Percentiles rank a stretch among this genome's conserved stretches.
Conservation (phyloP, 805 yeast species). For the Ogataea sp. region DNA sequence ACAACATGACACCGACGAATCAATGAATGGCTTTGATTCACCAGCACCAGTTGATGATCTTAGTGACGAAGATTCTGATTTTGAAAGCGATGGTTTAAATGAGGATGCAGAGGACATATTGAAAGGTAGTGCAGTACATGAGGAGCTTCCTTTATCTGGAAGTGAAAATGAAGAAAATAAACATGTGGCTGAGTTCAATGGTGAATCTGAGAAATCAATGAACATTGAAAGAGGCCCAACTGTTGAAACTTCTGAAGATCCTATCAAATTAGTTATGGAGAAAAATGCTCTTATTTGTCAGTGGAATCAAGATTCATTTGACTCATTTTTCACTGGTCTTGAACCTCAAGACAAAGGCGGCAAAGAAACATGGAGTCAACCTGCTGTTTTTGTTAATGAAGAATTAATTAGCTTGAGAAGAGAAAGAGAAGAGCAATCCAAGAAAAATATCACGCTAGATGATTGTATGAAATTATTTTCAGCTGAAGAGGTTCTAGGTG, state of each 20-base stretch:
- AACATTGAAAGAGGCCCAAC: not conserved
- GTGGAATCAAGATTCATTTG: conserved; percentile 46
- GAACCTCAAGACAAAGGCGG: conserved; percentile 39
- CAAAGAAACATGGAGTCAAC: conserved; percentile 47
- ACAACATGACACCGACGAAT: no score
- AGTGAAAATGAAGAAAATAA: conserved; percentile 1
- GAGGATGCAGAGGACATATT: no score
- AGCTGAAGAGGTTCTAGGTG: conserved; percentile 76
- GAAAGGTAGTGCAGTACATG: no score
- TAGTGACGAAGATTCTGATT: no score
- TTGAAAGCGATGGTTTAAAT: no score
- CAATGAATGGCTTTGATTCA: no score
- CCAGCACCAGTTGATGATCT: no score
- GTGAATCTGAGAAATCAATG: not conserved
- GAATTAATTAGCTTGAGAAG: conserved; percentile 43
- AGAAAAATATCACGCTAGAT: conserved; percentile 45
- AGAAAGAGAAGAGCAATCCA: conserved; percentile 19
- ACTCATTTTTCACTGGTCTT: conserved; percentile 43
- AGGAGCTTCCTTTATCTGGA: no score
- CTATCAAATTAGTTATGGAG: conserved; percentile 15
- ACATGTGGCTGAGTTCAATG: not conserved
- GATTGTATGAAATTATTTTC: conserved; percentile 75
- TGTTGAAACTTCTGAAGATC: not conserved
- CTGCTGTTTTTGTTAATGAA: conserved; percentile 40
- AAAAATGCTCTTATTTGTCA: conserved; percentile 51